Evolutionary conservation across 768 basidiomycete species (phyloP), one percentile per base, ranked within the genome.

Genomic region (Hirschioporus abietinus): DNA sequence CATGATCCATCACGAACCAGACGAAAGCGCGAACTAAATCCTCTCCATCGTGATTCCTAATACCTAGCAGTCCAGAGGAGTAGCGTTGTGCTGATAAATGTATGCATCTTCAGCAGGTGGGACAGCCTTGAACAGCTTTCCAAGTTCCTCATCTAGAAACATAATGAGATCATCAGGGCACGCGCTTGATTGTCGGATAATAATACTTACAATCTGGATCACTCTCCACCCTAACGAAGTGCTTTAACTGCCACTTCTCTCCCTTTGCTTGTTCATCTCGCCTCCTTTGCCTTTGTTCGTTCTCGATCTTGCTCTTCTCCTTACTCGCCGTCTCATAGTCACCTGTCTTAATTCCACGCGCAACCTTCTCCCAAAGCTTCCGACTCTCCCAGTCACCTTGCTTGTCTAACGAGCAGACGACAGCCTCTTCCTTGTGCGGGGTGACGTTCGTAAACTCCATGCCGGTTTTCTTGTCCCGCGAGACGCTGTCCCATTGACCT

Each of bases 281-380:
- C 68, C 96, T 82, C 76, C 86, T 83, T 78, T 96, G 93, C 66
- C 96, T 84, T 79, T 97, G 95, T 35, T 95, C 92, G 70, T 96
- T 97, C 95, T 99, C 96, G 61, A 99, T 95, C 77, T 88, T 84
- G 61, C 82, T 84, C 87, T 99, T 98, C 75, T 95, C 96, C 70
- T 77, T 80, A 67, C 90, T 90, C 3, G 96, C 96, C n/a, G 82
- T 78, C 64, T 99, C 96, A 74, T 95, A 99, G 73, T 98, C 93
- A 17, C 93, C 92, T 66, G 89, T 90, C 65, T 90, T 79, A 67
- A 99, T 99, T 17, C 96, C 96, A 74, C 91, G 91, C 24, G 95
- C 89, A 25, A 98, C 96, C 61, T 84, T 81, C 68, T 80, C 76
- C 96, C 96, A 99, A 67, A 97, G 79, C 71, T 82, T 83, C 71